Percentiles rank a stretch among this genome's conserved stretches.
These are phyloP conservation scores for Capronia americana DNA, from an alignment of 2,329 filamentous ascomycete species.

Conservation along the genomic window DNA sequence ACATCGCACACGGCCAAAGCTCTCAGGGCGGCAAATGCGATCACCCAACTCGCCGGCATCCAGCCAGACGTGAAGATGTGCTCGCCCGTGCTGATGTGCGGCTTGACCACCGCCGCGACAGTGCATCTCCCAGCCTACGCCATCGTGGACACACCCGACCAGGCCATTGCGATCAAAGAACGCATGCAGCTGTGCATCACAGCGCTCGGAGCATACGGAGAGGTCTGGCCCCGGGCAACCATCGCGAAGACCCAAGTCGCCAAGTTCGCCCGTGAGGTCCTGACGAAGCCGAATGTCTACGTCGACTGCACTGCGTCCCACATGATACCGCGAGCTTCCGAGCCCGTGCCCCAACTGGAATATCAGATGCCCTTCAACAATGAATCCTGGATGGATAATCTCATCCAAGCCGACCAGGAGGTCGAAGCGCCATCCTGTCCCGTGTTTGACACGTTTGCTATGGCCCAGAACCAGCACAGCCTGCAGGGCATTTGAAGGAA, in stretches of 20 bases:
- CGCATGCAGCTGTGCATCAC: constrained; percentile 44
- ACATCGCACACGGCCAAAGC: constrained; percentile 65
- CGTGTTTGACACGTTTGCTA: constrained; percentile 20
- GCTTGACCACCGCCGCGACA: constrained; percentile 77
- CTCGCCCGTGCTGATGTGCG: constrained; percentile 83
- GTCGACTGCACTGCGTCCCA: constrained; percentile 26
- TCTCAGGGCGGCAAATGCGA: constrained; percentile 76
- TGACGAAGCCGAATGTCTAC: constrained; percentile 30
- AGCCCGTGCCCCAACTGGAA: constrained; percentile 26
- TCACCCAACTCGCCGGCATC: constrained; percentile 74
- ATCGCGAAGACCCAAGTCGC: constrained; percentile 42
- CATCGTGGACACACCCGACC: constrained; percentile 52
- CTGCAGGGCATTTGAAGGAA: constrained; percentile 4
- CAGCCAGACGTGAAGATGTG: constrained; percentile 68
- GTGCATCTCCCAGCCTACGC: constrained; percentile 83
- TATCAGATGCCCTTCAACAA: constrained; percentile 34
- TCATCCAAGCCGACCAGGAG: constrained; percentile 27
- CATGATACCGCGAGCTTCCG: constrained; percentile 20
- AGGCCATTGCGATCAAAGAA: constrained; percentile 41
- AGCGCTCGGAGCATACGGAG: constrained; percentile 42
- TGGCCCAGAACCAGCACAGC: constrained; percentile 12
- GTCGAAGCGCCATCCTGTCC: constrained; percentile 18
- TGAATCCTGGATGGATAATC: constrained; percentile 34
- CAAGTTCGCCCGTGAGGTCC: constrained; percentile 37
- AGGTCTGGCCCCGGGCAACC: constrained; percentile 44